Evolutionary conservation across 73 alveolate species (phyloP).

Genomic region (Effrenium voratum): DNA sequence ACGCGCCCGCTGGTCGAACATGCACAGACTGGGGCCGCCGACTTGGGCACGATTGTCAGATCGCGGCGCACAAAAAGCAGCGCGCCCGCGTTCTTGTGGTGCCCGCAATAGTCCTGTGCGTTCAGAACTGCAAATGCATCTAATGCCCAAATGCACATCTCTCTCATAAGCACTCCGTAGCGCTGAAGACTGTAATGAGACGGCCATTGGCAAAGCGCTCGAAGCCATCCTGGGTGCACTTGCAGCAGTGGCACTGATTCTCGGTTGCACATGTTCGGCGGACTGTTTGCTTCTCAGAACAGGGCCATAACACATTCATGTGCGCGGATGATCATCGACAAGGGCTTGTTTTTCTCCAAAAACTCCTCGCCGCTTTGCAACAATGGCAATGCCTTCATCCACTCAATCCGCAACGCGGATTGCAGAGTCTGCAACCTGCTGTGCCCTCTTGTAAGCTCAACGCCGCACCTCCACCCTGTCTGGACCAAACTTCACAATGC

Average conservation of each 20-base stretch:
- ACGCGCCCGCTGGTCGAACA: too few relatives aligned
- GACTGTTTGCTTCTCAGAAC: not conserved
- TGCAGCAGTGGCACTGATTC: not conserved
- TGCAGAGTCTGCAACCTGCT: not conserved
- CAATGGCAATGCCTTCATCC: not conserved
- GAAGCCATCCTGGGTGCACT: slow-evolving; percentile 97
- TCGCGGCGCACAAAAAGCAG: slow-evolving; percentile 97
- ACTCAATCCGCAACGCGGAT: not conserved
- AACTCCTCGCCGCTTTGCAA: slow-evolving; percentile 94
- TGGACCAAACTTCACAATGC: slow-evolving; percentile 99
- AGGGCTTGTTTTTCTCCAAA: slow-evolving; percentile 97
- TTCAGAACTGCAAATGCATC: not conserved
- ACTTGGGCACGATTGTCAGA: slow-evolving; percentile 98
- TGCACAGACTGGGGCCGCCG: slow-evolving; percentile 95
- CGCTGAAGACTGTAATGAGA: slow-evolving; percentile 98
- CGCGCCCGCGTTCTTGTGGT: slow-evolving; percentile 99
- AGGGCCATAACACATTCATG: slow-evolving; percentile 99
- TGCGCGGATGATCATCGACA: slow-evolving; percentile 98
- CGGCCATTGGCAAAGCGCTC: slow-evolving; percentile 99
- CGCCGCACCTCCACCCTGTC: slow-evolving; percentile 96
- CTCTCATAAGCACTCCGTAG: slow-evolving; percentile 28
- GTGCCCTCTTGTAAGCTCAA: not conserved
- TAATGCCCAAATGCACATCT: too few relatives aligned
- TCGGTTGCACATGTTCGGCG: not conserved
- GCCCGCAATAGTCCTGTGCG: slow-evolving; percentile 99